Evolutionary conservation across 345 rosid genomes (phyloP), one percentile per base, ranked within the genome.

Genomic region (Limnanthes douglasii): DNA sequence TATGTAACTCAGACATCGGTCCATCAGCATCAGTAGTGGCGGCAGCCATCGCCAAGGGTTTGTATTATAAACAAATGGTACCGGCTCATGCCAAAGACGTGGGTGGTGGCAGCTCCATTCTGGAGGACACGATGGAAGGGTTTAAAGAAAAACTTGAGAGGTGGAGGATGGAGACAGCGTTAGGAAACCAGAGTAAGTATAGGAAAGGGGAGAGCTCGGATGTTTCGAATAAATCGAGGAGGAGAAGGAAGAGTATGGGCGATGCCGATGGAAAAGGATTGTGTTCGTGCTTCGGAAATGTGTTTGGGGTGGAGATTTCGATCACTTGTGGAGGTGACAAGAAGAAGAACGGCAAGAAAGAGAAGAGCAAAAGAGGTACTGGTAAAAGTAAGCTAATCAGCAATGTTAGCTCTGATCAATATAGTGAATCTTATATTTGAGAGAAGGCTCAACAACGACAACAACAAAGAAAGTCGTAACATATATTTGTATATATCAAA

Each of bases 11-110:
- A 3, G 81, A 75, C 18, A 64, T 79, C 5, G 93, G 85, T 3
- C 93, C 92, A 0, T 79, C 93, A 0, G 81, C 85, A 0, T 79
- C 93, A 2, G 52, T 79, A 0, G 93, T 79, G 31, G 93, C 85
- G 2, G 78, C 75, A 0, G 93, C 93, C 0, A 79, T 75, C 5
- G 85, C 93, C 0, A 65, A 53, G 37, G 93, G 85, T 10, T 26
- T 79, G 51, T 67, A 60, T 3, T 63, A n/a, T n/a, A n/a, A n/a
- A n/a, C n/a, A n/a, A n/a, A n/a, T n/a, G n/a, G n/a, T n/a, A 54
- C 21, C 55, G 1, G 71, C 72, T 1, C 25, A 11, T 1, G 17
- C 41, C 0, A 4, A 48, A 15, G 27, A 7, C 7, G 34, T 22
- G 52, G 34, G 5, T 34, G 11, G 2, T 57, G 63, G 19, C n/a